Percentiles rank a stretch among this genome's conserved stretches.
phyloP scores from a whole-genome alignment of 495 filamentous ascomycete species.

The Darksidea phi region DNA sequence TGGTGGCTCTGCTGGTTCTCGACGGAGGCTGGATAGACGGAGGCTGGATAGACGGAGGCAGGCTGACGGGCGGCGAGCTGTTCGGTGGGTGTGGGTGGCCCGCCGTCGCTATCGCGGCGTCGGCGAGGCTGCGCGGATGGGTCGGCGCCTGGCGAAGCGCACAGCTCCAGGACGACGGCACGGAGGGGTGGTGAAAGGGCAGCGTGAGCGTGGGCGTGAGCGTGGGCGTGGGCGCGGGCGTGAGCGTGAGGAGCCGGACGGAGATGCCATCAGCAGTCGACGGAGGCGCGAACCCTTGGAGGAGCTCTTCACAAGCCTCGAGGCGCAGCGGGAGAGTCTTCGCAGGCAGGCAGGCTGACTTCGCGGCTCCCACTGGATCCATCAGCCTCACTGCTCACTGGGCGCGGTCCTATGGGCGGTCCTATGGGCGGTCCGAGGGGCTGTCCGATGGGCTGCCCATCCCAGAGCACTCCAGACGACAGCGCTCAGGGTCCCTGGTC shows the following conservation, averaged over 20 bases:
- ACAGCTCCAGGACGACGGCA: not conserved
- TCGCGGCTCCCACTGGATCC: not conserved
- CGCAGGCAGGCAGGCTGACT: not conserved
- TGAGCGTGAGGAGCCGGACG: not conserved
- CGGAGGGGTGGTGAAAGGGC: not conserved
- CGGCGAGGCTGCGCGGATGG: not conserved
- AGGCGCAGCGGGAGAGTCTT: conserved; percentile 14
- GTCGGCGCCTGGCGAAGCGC: not conserved
- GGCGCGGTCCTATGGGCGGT: too few species aligned
- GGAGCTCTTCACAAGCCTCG: conserved; percentile 7
- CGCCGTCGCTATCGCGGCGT: not conserved
- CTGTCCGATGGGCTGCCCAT: too few species aligned
- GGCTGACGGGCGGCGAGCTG: conserved; percentile 9
- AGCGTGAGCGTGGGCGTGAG: too few species aligned
- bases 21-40: not conserved
- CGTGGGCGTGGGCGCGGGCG: not conserved
- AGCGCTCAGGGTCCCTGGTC: too few species aligned
- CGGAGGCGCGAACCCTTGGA: not conserved
- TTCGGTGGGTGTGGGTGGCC: not conserved
- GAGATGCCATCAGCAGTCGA: not conserved
- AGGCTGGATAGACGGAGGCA: not conserved
- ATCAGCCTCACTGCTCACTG: conserved; percentile 5
- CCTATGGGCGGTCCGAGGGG: too few species aligned
- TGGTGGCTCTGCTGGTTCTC: not conserved
- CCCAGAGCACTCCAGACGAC: too few species aligned